Evolutionary conservation across 108 stramenopile species (phyloP).

Genomic region (Phaeodactylum tricornutum): DNA sequence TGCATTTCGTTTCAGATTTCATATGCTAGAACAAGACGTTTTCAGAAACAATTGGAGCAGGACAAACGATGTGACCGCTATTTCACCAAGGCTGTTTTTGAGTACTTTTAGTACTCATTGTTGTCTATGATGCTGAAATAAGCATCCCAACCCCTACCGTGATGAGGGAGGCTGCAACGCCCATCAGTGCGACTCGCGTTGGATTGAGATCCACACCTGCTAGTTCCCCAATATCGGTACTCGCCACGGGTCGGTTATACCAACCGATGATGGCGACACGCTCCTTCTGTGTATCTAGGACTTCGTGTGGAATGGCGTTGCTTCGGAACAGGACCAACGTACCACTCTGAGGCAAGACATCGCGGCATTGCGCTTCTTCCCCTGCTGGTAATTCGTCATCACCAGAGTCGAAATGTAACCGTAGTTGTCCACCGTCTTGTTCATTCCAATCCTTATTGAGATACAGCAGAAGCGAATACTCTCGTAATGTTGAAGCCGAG

Average conservation of each 20-base stretch:
- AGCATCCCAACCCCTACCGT: too few relatives aligned
- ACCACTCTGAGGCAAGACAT: constrained; percentile 27
- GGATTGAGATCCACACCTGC: constrained; percentile 26
- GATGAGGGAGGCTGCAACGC: too few relatives aligned
- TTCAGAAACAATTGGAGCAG: too few relatives aligned
- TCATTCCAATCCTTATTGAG: constrained; percentile 44
- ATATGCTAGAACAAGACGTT: too few relatives aligned
- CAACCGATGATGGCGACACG: constrained; percentile 71
- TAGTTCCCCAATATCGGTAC: constrained; percentile 30
- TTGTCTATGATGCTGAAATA: too few relatives aligned
- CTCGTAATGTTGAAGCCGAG: constrained; percentile 36
- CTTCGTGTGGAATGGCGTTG: constrained; percentile 66
- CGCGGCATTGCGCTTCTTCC: constrained; percentile 1
- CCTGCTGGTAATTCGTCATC: constrained; percentile 30
- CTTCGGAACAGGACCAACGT: constrained; percentile 64
- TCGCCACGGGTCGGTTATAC: constrained; percentile 30
- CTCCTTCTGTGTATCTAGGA: constrained; percentile 52
- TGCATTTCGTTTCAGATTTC: too few relatives aligned
- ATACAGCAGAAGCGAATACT: constrained; percentile 57
- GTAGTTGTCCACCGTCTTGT: constrained; percentile 48
- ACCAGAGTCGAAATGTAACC: constrained; percentile 59
- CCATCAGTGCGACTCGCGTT: too few relatives aligned
- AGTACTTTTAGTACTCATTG: too few relatives aligned
- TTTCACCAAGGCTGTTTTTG: too few relatives aligned
- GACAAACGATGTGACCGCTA: too few relatives aligned